Evolutionary conservation across 2,329 filamentous ascomycete species (phyloP), one percentile per base, ranked within the genome.

Genomic region (Aspergillus candidus): DNA sequence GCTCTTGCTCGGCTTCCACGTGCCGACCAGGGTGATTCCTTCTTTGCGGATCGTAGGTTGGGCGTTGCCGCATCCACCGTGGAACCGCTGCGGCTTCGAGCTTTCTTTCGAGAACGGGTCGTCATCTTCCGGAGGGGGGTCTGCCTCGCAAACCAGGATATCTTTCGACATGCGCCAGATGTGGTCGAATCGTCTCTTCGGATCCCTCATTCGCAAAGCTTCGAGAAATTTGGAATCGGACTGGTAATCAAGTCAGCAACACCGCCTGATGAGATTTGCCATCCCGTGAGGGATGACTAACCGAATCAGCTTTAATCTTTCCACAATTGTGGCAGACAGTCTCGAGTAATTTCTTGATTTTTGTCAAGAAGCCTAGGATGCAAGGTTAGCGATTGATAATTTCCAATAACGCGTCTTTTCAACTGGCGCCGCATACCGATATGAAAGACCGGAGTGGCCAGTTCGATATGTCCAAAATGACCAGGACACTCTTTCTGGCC

Each of bases 271-370:
- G 69, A 69, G 63, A 68, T 72, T 70, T 71, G 77, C 71, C 72
- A 75, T 76, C 69, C 72, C 70, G 66, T 62, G 67, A 74, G 76
- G 76, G 74, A 75, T 77, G 75, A 94, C 91, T 88, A 84, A 97
- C 91, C 84, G 88, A 87, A 80, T 97, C 90, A 72, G 89, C 85
- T 77, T 95, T 81, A 65, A 97, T 88, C 77, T 93, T 94, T 73
- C 90, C 91, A 78, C 94, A 98, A 71, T 94, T 96, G 74, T 95
- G 90, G 79, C 94, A 98, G 69, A 98, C 90, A 58, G 90, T 93
- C 78, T 98, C 94, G 69, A 98, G 77, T 60, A 99, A 82, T 77
- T 97, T 98, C 78, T 99, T 98, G 72, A 95, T 90, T 76, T 97
- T 97, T 69, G 88, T 94, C 73, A 99, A 86, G 72, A 96, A 99